These are phyloP conservation scores for Ophiocordyceps camponoti-saundersi DNA, from an alignment of 2,329 filamentous ascomycete genomes.

Conservation along the genomic window DNA sequence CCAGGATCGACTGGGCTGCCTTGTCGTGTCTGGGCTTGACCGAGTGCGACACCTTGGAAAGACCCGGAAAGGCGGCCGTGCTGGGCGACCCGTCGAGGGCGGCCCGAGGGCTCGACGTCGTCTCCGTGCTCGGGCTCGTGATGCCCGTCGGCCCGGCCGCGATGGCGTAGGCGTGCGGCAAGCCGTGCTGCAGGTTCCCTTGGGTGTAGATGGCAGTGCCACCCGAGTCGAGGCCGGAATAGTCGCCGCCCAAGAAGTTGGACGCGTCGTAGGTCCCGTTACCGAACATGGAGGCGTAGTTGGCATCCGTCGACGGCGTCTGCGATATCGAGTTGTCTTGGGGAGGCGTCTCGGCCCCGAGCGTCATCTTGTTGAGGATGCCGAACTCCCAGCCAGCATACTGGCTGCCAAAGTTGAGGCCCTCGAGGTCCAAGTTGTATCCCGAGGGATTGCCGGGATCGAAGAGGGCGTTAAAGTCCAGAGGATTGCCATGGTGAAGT, in stretches of 20 bases:
- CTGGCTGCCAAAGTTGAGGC: slow-evolving; percentile 77
- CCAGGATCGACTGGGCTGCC: slow-evolving; percentile 31
- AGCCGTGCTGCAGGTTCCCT: slow-evolving; percentile 41
- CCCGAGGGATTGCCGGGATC: slow-evolving; percentile 82
- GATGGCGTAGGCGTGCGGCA: slow-evolving; percentile 49
- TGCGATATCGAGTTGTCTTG: slow-evolving; percentile 40
- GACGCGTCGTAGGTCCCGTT: slow-evolving; percentile 35
- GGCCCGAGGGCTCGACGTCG: slow-evolving; percentile 42
- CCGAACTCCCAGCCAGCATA: slow-evolving; percentile 93
- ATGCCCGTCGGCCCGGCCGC: slow-evolving; percentile 44
- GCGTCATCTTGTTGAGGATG: slow-evolving; percentile 87
- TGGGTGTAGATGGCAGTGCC: slow-evolving; percentile 31
- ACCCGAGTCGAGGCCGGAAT: slow-evolving; percentile 31
- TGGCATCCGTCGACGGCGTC: slow-evolving; percentile 18
- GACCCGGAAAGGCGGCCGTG: slow-evolving; percentile 10
- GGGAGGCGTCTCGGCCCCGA: slow-evolving; percentile 55
- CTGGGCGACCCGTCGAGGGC: slow-evolving; percentile 38
- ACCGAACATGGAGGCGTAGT: slow-evolving; percentile 29
- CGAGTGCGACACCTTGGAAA: slow-evolving; percentile 8
- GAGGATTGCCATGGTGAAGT: slow-evolving; percentile 30
- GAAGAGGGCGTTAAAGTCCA: slow-evolving; percentile 50
- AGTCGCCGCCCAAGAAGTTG: slow-evolving; percentile 30
- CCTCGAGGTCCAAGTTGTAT: slow-evolving; percentile 92
- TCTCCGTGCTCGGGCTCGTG: slow-evolving; percentile 47
- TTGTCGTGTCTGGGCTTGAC: slow-evolving; percentile 27